Conservation (phyloP, 2,329 filamentous ascomycete species). For the Microdochium paspali region DNA sequence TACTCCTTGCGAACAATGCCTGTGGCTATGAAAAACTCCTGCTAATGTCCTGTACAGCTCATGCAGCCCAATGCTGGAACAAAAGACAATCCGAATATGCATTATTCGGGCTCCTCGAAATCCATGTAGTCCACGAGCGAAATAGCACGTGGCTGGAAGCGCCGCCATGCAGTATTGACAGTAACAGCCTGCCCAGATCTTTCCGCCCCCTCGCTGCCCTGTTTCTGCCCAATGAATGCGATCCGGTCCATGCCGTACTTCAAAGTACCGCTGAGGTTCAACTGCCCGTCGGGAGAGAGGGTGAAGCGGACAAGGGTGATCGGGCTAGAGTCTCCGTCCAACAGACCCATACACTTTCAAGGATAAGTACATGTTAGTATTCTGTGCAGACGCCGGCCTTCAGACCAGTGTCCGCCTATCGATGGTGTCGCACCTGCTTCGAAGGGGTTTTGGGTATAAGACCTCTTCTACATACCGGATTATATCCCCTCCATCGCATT, state of each 20-base stretch:
- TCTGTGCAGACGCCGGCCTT: too few relatives aligned
- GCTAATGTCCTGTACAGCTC: too few relatives aligned
- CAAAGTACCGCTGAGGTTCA: neutral
- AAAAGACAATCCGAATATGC: too few relatives aligned
- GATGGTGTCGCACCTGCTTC: too few relatives aligned
- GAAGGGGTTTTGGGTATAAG: too few relatives aligned
- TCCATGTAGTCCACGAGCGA: neutral
- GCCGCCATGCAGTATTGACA: neutral
- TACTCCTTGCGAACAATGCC: too few relatives aligned
- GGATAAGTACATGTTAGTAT: too few relatives aligned
- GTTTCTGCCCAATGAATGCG: neutral
- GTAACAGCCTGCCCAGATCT: neutral
- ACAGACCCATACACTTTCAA: neutral
- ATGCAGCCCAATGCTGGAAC: too few relatives aligned
- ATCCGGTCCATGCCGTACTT: neutral
- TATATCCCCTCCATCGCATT: constrained; percentile 5
- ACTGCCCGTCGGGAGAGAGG: neutral
- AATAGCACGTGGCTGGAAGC: neutral
- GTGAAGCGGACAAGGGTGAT: neutral
- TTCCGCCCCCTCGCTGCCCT: neutral
- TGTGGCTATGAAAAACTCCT: too few relatives aligned
- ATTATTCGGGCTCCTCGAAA: neutral
- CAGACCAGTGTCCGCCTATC: too few relatives aligned
- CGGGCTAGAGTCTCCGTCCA: neutral
- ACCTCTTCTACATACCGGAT: neutral